Percentiles rank a stretch among this genome's conserved stretches.
These are phyloP conservation scores for Aureobasidium lini DNA, from an alignment of 2,329 filamentous ascomycete species.

Conservation along the genomic window DNA sequence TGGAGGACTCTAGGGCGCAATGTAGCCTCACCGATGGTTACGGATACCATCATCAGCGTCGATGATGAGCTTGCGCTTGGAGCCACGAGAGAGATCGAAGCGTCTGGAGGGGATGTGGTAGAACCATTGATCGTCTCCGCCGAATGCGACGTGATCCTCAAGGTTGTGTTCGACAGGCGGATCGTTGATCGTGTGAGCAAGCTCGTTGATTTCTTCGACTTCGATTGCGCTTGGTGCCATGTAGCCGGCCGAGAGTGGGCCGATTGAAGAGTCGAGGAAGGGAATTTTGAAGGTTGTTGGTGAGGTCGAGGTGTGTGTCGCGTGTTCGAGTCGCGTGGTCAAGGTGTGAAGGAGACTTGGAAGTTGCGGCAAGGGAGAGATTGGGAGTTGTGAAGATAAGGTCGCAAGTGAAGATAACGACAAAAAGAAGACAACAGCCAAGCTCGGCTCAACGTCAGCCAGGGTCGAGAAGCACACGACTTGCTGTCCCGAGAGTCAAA, in stretches of 20 bases:
- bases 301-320: neutral
- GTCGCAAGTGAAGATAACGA: conserved; percentile 1
- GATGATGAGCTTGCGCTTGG: conserved; percentile 30
- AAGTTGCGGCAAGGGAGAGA: neutral
- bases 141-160: conserved; percentile 34
- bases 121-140: conserved; percentile 35
- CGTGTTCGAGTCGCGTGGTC: neutral
- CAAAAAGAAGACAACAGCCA: neutral
- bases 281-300: conserved; percentile 6
- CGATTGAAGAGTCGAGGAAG: neutral
- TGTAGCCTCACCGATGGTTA: conserved; percentile 24
- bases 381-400: neutral
- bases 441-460: neutral
- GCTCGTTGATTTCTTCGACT: conserved; percentile 23
- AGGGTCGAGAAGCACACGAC: neutral
- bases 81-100: conserved; percentile 35
- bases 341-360: neutral
- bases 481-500: neutral
- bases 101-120: conserved; percentile 34
- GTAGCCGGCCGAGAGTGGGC: conserved; percentile 11
- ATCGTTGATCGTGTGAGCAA: conserved; percentile 18
- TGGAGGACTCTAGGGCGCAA: conserved; percentile 5
- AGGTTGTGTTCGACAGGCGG: conserved; percentile 24
- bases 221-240: conserved; percentile 27
- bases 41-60: conserved; percentile 34